Base-by-base conservation (phyloP, 148 eudicot genomes). In the Nepenthes gracilis region DNA sequence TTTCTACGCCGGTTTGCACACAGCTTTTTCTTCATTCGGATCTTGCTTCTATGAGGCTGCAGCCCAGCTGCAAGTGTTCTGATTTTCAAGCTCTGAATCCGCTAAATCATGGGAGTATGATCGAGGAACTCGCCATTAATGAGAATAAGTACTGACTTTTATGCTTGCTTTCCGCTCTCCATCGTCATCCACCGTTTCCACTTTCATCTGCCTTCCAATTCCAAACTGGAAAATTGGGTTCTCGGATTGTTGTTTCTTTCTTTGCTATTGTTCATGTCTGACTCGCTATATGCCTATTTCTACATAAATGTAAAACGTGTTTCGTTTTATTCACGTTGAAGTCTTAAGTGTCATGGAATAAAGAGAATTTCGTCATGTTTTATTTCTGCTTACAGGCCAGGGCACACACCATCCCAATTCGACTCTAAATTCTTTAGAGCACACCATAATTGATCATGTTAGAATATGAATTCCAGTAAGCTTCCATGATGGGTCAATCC, bases 111-210 rank as follows among this genome's bases (percentile, higher is more conserved):
- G 77, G 77, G 33, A 76, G 66, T 54, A 65, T 78, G 54, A 69
- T 87, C 51, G 88, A 79, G 57, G 95, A 84, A 59, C 63, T 87
- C 62, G 83, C 92, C 36, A 67, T 78, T n/a, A 74, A 69, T 57
- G 82, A 82, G 50, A 80, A 85, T 54, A 76, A 81, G 56, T 54
- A 40, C 55, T 65, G 52, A 65, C 2, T 9, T 2, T 35, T 14
- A 9, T 14, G 32, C 32, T 12, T 12, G 8, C 55, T 35, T 55
- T 33, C 4, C 4, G 9, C 36, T 10, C 13, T 35, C 2, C 15
- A 5, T 52, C 55, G 15, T 55, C 36, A 5, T 2, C 9, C 11
- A 4, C 35, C 36, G 6, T 52, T 55, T n/a, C 9, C 10, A 55
- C 33, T 35, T 55, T n/a, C 58, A 9, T 33, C 12, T 35, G 11